Evolutionary conservation across 176 grass and related monocot genomes (phyloP), one percentile per base, ranked within the genome.

Genomic region (Hyparrhenia diplandra): DNA sequence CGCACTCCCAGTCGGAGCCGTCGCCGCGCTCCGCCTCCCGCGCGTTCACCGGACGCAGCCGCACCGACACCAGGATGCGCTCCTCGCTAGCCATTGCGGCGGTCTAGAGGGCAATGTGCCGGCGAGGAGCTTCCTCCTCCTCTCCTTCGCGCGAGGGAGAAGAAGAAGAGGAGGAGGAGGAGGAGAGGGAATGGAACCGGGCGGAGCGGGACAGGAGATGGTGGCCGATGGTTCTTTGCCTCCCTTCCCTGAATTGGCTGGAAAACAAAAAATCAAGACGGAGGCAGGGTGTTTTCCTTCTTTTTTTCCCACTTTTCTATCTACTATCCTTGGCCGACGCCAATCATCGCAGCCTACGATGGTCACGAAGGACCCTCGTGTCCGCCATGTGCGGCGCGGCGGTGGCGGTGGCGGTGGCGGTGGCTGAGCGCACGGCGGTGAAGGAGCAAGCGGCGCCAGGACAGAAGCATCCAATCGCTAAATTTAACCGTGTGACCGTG

Each of bases 41-140:
- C 10, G 66, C 69, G 67, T 89, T 91, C 71, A 95, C 76, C 24
- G 95, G 95, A 40, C 95, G 86, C 35, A 98, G 66, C 64, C 95
- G 73, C 59, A 95, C 95, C 28, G 95, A 95, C 49, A 98, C 95
- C 27, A 89, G 29, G 40, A 95, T 98, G 75, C 90, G 80, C 88
- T 98, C 95, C 81, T 86, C 69, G 46, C 62, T 58, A 13, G 75
- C 77, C 82, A 80, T 82, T 76, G 45, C 41, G 8, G 0, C 7
- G 31, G 31, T 16, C 54, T 27, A 59, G 21, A 58, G 1, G 28
- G 52, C 14, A 37, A 69, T 52, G 40, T 10, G 52, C 3, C 66
- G 41, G 57, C 17, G 75, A 23, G 8, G 5, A 0, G 64, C 35
- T 58, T 34, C 73, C 79, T 63, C 79, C 85, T 71, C 74, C 85